A percentile compares a stretch with the other conserved stretches of the same genome.
Conservation (phyloP, 1,284 basidiomycete genomes). For the Phellopilus nigrolimitatus region DNA sequence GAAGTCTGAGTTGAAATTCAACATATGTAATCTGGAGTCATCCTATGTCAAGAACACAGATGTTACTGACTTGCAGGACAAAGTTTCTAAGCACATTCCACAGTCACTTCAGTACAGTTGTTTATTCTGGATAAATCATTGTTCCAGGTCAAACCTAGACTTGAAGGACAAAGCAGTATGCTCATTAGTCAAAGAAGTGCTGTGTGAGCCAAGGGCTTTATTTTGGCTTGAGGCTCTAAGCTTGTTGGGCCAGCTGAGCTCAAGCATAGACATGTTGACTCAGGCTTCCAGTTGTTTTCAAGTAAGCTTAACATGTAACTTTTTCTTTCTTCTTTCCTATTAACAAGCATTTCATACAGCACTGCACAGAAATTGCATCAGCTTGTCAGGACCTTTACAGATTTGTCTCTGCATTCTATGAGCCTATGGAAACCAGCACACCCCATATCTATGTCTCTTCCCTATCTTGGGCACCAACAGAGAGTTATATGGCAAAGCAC, state of each 20-base stretch:
- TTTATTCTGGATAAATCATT: slow-evolving; percentile 26
- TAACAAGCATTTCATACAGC: not conserved
- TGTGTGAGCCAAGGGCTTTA: not conserved
- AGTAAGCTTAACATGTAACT: not conserved
- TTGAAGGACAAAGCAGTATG: not conserved
- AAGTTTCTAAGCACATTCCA: no score
- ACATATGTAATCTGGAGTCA: no score
- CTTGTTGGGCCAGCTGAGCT: not conserved
- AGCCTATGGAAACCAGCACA: no score
- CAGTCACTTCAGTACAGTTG: no score
- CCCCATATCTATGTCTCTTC: no score
- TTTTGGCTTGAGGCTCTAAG: not conserved
- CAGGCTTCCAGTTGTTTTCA: no score
- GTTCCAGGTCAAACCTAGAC: slow-evolving; percentile 1
- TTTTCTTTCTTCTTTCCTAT: not conserved
- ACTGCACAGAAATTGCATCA: not conserved
- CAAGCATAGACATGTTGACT: no score
- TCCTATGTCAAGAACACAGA: no score
- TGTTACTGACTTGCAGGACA: no score
- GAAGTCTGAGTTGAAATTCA: slow-evolving; percentile 26
- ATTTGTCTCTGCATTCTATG: no score
- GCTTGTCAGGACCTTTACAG: not conserved
- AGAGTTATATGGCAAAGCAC: no score
- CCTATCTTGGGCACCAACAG: no score
- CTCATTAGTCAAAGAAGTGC: not conserved